Percentiles rank a stretch among this genome's conserved stretches.
phyloP scores from a whole-genome alignment of 2,329 filamentous ascomycete species.

The Ceratocystis albifundus region DNA sequence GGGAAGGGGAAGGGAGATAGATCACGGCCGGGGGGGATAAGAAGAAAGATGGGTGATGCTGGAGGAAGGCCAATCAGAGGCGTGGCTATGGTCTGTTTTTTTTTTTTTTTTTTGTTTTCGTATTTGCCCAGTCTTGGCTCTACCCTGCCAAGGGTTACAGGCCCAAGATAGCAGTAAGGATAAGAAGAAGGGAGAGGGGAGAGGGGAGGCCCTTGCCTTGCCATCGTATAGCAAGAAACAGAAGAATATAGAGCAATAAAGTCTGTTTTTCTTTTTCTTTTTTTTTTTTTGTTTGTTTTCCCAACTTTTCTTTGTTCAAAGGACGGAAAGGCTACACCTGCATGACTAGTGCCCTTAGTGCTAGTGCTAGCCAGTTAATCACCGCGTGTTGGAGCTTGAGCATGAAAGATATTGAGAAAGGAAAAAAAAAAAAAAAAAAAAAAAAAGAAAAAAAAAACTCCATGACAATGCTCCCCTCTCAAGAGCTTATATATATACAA shows the following conservation, averaged over 20 bases:
- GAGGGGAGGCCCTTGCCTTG: too few relatives aligned
- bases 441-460: not conserved
- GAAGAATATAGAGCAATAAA: not conserved
- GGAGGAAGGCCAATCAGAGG: not conserved
- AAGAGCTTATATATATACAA: not conserved
- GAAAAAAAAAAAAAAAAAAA: not conserved
- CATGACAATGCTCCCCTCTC: not conserved
- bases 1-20: not conserved
- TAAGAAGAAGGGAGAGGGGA: not conserved
- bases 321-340: not conserved
- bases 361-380: not conserved
- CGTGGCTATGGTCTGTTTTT: too few relatives aligned
- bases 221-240: not conserved
- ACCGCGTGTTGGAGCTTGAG: not conserved
- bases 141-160: conserved; percentile 8
- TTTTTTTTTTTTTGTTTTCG: too few relatives aligned
- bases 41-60: not conserved
- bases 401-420: not conserved
- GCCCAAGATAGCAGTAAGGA: not conserved
- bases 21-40: not conserved
- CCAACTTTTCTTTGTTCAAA: not conserved
- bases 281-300: not conserved
- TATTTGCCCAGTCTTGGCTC: not conserved
- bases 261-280: not conserved
- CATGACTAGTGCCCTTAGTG: conserved; percentile 29